These are phyloP conservation scores for Lolium rigidum DNA, from an alignment of 176 grass and related monocot species.

Conservation along the genomic window DNA sequence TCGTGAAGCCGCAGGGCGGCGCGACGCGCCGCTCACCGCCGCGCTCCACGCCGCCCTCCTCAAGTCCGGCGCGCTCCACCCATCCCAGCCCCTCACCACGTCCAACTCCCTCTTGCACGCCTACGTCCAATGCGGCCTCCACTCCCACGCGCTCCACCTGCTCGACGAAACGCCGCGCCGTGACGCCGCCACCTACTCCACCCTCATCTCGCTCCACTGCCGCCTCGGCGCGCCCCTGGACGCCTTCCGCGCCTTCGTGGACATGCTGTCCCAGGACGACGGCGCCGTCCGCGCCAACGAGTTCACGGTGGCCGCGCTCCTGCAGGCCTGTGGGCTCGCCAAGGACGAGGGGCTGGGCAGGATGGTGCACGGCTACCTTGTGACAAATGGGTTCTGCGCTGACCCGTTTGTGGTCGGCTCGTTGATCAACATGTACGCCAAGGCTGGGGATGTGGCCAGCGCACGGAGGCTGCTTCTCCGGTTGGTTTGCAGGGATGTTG, in stretches of 20 bases:
- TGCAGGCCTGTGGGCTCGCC: conserved; percentile 63
- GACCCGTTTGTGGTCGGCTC: conserved; percentile 63
- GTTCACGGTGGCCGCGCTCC: conserved; percentile 62
- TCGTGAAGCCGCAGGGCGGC: conserved; percentile 34
- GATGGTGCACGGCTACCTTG: conserved; percentile 70
- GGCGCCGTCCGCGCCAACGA: conserved; percentile 53
- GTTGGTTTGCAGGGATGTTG: conserved; percentile 57
- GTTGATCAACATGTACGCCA: conserved; percentile 72
- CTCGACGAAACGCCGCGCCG: conserved; percentile 69
- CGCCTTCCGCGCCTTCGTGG: conserved; percentile 56
- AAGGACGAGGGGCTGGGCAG: conserved; percentile 52
- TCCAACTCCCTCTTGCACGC: conserved; percentile 51
- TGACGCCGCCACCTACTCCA: conserved; percentile 67
- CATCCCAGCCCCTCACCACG: conserved; percentile 18
- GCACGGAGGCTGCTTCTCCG: conserved; percentile 54
- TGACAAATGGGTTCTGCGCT: conserved; percentile 48
- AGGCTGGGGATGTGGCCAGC: conserved; percentile 49
- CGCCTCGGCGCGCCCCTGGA: conserved; percentile 47
- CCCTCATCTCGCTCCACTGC: conserved; percentile 61
- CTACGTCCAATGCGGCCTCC: conserved; percentile 54
- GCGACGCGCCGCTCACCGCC: conserved; percentile 23
- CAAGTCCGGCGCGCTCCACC: conserved; percentile 51
- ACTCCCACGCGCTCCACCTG: conserved; percentile 50
- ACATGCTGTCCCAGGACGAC: conserved; percentile 46
- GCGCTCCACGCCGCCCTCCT: conserved; percentile 51